These are phyloP conservation scores for Candida sanyiensis DNA, from an alignment of 805 yeast species.

Conservation along the genomic window DNA sequence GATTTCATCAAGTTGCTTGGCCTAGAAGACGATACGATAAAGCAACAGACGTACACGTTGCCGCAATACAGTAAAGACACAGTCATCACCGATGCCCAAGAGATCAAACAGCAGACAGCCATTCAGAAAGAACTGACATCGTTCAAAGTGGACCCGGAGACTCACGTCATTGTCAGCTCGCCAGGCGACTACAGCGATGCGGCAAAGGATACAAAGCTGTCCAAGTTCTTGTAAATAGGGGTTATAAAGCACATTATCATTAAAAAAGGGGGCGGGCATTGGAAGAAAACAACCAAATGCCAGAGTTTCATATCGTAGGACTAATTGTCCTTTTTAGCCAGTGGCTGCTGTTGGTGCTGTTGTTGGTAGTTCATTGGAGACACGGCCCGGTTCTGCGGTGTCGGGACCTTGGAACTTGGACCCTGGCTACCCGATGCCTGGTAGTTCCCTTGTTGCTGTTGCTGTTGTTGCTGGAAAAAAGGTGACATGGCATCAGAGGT, in stretches of 20 bases:
- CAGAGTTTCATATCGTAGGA: neutral
- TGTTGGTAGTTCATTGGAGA: neutral
- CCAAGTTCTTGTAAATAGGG: slow-evolving; percentile 31
- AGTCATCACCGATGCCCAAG: slow-evolving; percentile 13
- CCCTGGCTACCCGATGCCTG: neutral
- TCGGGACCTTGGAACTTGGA: neutral
- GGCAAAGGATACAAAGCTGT: slow-evolving; percentile 33
- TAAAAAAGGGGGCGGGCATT: neutral
- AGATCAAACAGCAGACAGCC: slow-evolving; percentile 24
- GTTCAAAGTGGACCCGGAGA: slow-evolving; percentile 28
- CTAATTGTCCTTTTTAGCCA: neutral
- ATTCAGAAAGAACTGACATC: slow-evolving; percentile 25
- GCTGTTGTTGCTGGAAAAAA: neutral
- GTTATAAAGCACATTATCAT: slow-evolving; percentile 4
- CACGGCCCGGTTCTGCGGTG: neutral
- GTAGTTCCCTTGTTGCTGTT: neutral
- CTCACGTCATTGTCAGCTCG: slow-evolving; percentile 32
- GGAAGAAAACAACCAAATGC: no score
- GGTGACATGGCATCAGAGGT: neutral
- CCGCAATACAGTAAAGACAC: slow-evolving; percentile 1
- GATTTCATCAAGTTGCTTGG: slow-evolving; percentile 16
- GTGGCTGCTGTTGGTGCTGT: neutral
- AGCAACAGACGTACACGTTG: neutral
- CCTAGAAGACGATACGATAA: slow-evolving; percentile 1
- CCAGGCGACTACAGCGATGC: slow-evolving; percentile 36